Percentiles rank a stretch among this genome's conserved stretches.
Evolutionary conservation across 768 basidiomycete species (phyloP).

Genomic region (Kwoniella mangroviensis): DNA sequence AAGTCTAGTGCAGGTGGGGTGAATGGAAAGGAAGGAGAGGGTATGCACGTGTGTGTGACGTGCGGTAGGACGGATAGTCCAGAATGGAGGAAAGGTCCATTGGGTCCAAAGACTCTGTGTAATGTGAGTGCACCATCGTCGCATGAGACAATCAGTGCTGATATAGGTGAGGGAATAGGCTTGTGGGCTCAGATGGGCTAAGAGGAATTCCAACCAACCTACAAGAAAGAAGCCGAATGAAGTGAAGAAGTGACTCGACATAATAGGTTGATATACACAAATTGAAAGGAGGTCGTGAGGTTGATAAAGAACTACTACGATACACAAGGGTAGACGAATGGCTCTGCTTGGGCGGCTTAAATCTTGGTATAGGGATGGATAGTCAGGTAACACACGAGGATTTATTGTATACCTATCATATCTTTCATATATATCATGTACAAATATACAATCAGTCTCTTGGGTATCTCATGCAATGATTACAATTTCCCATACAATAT

Average conservation of each 20-base stretch:
- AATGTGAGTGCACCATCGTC: constrained; percentile 63
- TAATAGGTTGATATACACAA: background rate
- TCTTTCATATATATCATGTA: background rate
- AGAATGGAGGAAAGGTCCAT: constrained; percentile 96
- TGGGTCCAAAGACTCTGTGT: constrained; percentile 95
- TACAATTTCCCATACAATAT: background rate
- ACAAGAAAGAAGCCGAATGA: constrained; percentile 39
- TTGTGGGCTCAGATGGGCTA: constrained; percentile 92
- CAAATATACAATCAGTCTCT: background rate
- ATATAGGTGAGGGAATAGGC: constrained; percentile 54
- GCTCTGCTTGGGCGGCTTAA: background rate
- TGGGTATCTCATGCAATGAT: background rate
- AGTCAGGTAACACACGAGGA: background rate
- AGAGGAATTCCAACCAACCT: constrained; percentile 63
- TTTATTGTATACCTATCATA: background rate
- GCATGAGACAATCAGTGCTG: too few relatives aligned
- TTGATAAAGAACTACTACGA: too few relatives aligned
- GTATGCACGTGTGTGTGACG: constrained; percentile 81
- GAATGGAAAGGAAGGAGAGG: constrained; percentile 63
- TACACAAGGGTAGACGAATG: too few relatives aligned
- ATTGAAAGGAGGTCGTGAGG: background rate
- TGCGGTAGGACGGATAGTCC: constrained; percentile 96
- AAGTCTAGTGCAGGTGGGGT: constrained; percentile 10
- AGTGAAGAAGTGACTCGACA: constrained; percentile 26
- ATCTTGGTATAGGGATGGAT: too few relatives aligned